Percentiles rank a stretch among this genome's conserved stretches.
Conservation (phyloP, 2,329 filamentous ascomycete species). For the Trichophyton rubrum region DNA sequence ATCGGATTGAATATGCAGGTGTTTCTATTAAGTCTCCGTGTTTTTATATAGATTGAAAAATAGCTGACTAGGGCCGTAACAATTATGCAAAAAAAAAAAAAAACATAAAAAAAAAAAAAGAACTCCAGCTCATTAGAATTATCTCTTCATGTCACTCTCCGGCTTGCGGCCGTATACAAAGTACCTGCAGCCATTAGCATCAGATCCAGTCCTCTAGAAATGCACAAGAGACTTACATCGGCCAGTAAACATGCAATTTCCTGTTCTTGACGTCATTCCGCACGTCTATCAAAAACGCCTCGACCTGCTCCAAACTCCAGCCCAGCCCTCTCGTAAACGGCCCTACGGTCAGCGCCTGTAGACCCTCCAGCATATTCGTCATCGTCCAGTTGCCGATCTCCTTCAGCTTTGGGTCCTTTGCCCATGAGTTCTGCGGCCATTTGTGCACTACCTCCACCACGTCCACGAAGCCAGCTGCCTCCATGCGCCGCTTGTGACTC, state of each 20-base stretch:
- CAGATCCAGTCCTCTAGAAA: too few species aligned
- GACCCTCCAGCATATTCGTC: constrained; percentile 30
- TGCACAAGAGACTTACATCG: neutral
- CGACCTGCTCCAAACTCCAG: constrained; percentile 21
- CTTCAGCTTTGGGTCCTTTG: constrained; percentile 38
- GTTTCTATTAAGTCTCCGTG: neutral
- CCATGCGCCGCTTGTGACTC: constrained; percentile 29
- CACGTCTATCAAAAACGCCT: constrained; percentile 3
- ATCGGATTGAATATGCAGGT: neutral
- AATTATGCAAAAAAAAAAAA: neutral
- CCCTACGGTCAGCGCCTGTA: constrained; percentile 33
- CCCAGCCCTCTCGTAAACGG: constrained; percentile 31
- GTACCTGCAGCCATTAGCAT: neutral
- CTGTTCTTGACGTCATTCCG: constrained; percentile 9
- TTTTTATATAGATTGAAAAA: neutral
- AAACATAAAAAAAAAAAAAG: neutral
- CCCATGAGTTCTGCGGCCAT: constrained; percentile 36
- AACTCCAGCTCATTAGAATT: neutral
- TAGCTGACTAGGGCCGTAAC: neutral
- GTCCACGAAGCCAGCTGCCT: constrained; percentile 33
- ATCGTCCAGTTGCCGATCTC: constrained; percentile 37
- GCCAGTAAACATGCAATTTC: constrained; percentile 8
- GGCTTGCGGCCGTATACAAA: constrained; percentile 19
- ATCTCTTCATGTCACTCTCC: neutral
- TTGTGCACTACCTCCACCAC: constrained; percentile 23